Evolutionary conservation across 78 protist genomes (phyloP).

Genomic region (Chrysochromulina tobinii): DNA sequence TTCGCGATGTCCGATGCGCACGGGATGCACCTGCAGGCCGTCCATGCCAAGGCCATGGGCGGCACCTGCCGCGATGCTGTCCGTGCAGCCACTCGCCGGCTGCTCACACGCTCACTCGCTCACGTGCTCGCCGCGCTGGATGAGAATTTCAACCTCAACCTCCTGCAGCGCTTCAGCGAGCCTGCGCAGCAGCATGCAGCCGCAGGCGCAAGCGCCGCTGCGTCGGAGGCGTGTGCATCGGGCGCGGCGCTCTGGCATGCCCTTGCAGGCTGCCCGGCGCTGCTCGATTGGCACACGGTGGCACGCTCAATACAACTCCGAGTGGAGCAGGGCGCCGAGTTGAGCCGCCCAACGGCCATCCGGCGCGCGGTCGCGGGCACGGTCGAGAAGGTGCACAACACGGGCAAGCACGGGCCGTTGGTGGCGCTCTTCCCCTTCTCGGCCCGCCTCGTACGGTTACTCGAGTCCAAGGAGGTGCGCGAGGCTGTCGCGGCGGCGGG

Average conservation of each 20-base stretch:
- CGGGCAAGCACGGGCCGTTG: background rate
- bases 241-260: background rate
- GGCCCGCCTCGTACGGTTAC: background rate
- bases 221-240: too few species aligned
- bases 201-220: background rate
- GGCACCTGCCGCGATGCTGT: background rate
- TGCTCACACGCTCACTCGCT: background rate
- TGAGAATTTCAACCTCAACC: background rate
- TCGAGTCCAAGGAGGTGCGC: background rate
- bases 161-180: background rate
- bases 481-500: background rate
- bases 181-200: background rate
- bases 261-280: background rate
- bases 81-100: background rate
- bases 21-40: too few species aligned
- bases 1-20: too few species aligned
- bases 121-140: background rate
- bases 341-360: too few species aligned
- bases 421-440: background rate
- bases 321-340: too few species aligned
- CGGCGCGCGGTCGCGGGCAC: background rate
- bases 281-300: background rate
- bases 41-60: background rate
- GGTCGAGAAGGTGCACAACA: background rate
- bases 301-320: background rate